Conservation (phyloP, 108 stramenopile species). For the Ochromonas danica region DNA sequence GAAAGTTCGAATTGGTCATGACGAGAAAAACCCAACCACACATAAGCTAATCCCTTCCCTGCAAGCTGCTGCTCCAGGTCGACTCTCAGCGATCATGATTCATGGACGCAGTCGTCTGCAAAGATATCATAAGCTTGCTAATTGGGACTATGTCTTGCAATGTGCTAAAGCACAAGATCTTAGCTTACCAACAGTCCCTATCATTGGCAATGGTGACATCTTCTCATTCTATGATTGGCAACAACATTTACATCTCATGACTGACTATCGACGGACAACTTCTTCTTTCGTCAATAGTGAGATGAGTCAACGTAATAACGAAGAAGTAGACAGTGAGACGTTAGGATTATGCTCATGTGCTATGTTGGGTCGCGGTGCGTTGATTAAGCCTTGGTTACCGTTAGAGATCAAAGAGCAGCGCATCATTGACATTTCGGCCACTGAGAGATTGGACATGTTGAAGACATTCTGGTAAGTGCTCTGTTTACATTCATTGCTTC, state of each 20-base stretch:
- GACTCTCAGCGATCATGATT: conserved; percentile 44
- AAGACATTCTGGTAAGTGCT: conserved; percentile 22
- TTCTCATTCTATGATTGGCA: conserved; percentile 81
- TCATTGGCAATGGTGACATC: conserved; percentile 97
- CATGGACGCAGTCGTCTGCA: conserved; percentile 90
- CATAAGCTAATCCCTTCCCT: conserved; percentile 53
- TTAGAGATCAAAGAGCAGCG: conserved; percentile 91
- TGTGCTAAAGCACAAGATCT: conserved; percentile 68
- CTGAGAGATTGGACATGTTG: conserved; percentile 88
- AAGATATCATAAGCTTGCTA: conserved; percentile 78
- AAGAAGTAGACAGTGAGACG: neutral
- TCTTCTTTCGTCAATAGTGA: too few species aligned
- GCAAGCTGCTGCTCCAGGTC: neutral
- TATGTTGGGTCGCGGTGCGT: conserved; percentile 92
- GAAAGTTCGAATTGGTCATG: conserved; percentile 96
- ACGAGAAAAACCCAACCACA: conserved; percentile 80
- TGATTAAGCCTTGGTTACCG: conserved; percentile 98
- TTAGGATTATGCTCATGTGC: conserved; percentile 69
- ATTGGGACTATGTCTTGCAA: conserved; percentile 89
- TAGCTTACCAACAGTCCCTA: conserved; percentile 58
- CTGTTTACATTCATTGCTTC: too few species aligned
- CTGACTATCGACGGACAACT: too few species aligned
- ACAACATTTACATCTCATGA: conserved; percentile 50
- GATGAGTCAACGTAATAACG: neutral
- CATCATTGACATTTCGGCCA: conserved; percentile 87